Base-by-base conservation (phyloP, 345 rosid species). In the Eucalyptus camaldulensis region DNA sequence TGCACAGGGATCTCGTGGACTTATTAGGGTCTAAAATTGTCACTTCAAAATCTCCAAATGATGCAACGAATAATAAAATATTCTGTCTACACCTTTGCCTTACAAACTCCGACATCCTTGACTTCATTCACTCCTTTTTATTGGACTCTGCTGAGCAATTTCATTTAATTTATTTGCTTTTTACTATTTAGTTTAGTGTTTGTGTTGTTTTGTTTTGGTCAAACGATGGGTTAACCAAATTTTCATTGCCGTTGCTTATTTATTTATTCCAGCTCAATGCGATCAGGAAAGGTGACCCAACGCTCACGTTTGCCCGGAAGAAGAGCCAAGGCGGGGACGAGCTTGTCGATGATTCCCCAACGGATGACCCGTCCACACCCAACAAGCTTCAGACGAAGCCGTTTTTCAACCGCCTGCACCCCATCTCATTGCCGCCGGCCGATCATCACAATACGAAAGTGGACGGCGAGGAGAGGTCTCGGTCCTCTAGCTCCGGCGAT, bases 401-500 rank as follows among this genome's bases (percentile, higher is more conserved):
- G 56, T 60, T 87, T 88, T 92, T 92, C 91, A 89, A 86, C 62
- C 93, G 91, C 19, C 58, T 90, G 54, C 92, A 88, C 17, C 51
- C 91, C 11, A 47, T 90, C 76, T 40, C 85, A 21, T 76, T 76
- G 33, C 81, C 49, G 13, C 53, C 31, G 31, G 27, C 7, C 51
- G 31, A 76, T 76, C 27, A 40, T 76, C 27, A 11, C 19, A 10
- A 50, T 7, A 60, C 31, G 5, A 86, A 24, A 37, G 62, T 19
- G 47, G 76, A 58, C 53, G 40, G 85, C 6, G 90, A 60, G 12
- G 87, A 88, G 13, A 17, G 86, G 89, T 16, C 27, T n/a, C 45
- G 87, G 54, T 53, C 87, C 58, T 56, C 81, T 5, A 95, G 95
- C 89, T 97, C 99, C 14, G 96, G 95, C 22, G 96, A 96, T 8